Conservation (phyloP, 2,329 filamentous ascomycete genomes). For the Colletotrichum incanum region DNA sequence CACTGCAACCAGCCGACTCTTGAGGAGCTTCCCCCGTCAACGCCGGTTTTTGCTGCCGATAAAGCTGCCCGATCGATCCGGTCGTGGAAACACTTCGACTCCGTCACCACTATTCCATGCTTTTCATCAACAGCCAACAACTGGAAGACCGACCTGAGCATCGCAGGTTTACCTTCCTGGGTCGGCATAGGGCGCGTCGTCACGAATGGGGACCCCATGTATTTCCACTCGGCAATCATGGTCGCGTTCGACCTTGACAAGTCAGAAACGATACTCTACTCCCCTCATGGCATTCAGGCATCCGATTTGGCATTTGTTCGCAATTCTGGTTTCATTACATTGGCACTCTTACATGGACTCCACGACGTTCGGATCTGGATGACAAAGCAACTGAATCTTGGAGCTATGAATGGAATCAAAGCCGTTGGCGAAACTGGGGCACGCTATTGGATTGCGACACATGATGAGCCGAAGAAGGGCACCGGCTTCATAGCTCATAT, state of each 20-base stretch:
- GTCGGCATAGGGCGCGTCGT: constrained; percentile 73
- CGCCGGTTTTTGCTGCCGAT: constrained; percentile 73
- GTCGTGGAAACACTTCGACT: constrained; percentile 73
- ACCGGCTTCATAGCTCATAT: constrained; percentile 70
- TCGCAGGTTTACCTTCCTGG: constrained; percentile 67
- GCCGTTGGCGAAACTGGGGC: constrained; percentile 68
- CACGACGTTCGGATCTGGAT: constrained; percentile 70
- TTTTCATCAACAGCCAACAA: constrained; percentile 54
- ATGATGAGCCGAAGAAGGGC: constrained; percentile 75
- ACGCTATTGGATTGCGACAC: constrained; percentile 76
- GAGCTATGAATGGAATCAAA: constrained; percentile 73
- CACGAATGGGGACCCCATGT: constrained; percentile 67
- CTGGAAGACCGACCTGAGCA: constrained; percentile 47
- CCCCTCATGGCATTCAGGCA: constrained; percentile 39
- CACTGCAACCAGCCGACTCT: constrained; percentile 77
- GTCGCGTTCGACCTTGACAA: constrained; percentile 64
- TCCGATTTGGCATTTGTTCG: constrained; percentile 61
- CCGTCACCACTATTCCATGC: constrained; percentile 64
- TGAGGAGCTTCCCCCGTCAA: constrained; percentile 65
- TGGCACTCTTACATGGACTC: constrained; percentile 76
- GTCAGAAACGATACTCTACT: constrained; percentile 43
- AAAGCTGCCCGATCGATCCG: constrained; percentile 71
- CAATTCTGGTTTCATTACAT: constrained; percentile 62
- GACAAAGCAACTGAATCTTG: constrained; percentile 74
- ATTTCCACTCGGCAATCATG: constrained; percentile 75